Conservation (phyloP, 164 flowering plant genomes). For the Buxus sempervirens region DNA sequence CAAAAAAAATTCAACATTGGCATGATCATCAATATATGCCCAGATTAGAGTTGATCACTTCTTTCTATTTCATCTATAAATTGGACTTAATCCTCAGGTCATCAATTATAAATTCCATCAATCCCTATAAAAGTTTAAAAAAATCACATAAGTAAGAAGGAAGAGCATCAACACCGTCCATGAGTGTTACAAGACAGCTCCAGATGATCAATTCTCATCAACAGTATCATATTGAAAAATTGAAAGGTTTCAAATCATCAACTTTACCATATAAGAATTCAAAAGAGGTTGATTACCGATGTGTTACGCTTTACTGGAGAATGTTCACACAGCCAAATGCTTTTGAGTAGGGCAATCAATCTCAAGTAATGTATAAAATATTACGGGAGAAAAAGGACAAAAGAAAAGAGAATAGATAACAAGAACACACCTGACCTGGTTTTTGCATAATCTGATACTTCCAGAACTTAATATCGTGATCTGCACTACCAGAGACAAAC, state of each 20-base stretch:
- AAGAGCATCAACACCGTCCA: neutral
- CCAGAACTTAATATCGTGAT: conserved; percentile 93
- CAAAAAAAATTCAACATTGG: too few species aligned
- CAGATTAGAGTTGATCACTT: too few species aligned
- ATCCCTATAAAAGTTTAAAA: too few species aligned
- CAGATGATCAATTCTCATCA: neutral
- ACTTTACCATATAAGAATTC: neutral
- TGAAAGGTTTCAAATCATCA: neutral
- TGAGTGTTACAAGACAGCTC: neutral
- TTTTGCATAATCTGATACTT: conserved; percentile 55
- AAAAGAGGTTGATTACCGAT: neutral
- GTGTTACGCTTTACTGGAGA: neutral
- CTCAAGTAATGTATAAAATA: neutral
- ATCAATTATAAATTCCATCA: too few species aligned
- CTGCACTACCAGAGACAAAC: conserved; percentile 91
- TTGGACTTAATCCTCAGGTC: too few species aligned
- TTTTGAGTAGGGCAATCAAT: neutral
- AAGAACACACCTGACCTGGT: conserved; percentile 55
- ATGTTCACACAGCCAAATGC: neutral
- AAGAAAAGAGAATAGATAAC: neutral
- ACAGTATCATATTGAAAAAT: neutral
- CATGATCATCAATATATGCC: too few species aligned
- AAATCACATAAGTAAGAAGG: too few species aligned
- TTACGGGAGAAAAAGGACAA: neutral
- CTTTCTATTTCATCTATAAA: too few species aligned